Conservation (phyloP, 2,329 filamentous ascomycete species). For the Mariannaea elegans region DNA sequence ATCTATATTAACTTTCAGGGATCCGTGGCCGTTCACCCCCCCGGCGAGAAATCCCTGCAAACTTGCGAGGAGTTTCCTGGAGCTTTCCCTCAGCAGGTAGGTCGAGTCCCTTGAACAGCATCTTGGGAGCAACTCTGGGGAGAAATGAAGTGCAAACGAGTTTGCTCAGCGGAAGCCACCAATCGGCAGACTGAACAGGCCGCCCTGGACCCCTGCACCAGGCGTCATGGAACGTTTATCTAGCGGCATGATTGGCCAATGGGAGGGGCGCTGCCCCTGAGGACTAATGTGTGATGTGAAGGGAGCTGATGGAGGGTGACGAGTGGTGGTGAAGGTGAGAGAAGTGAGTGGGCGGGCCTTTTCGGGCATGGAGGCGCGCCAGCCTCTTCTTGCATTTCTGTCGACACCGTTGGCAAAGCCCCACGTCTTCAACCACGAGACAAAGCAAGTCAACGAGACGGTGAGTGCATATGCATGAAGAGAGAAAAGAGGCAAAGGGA, state of each 20-base stretch:
- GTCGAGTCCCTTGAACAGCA: too few species aligned
- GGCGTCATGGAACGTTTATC: slow-evolving; percentile 37
- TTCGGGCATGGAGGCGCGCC: slow-evolving; percentile 3
- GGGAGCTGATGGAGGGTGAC: slow-evolving; percentile 2
- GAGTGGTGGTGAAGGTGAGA: slow-evolving; percentile 6
- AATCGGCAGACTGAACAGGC: slow-evolving; percentile 31
- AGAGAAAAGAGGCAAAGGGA: not conserved
- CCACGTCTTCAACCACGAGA: not conserved
- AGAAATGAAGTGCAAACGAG: slow-evolving; percentile 17
- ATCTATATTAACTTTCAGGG: slow-evolving; percentile 12
- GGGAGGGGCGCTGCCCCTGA: slow-evolving; percentile 26
- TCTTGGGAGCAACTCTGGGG: not conserved
- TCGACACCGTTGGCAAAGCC: slow-evolving; percentile 1
- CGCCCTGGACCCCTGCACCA: slow-evolving; percentile 24
- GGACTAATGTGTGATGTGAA: slow-evolving; percentile 2
- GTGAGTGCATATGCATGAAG: not conserved
- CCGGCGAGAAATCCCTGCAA: not conserved
- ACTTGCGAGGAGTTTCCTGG: not conserved
- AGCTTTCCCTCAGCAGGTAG: not conserved
- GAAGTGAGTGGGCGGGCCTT: not conserved
- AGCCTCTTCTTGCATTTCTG: slow-evolving; percentile 1
- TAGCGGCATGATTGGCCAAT: slow-evolving; percentile 28
- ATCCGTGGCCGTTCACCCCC: not conserved
- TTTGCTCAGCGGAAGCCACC: slow-evolving; percentile 30
- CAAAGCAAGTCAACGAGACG: not conserved